phyloP scores from a whole-genome alignment of 2,329 filamentous ascomycete species.

The Botryosphaeria dothidea region DNA sequence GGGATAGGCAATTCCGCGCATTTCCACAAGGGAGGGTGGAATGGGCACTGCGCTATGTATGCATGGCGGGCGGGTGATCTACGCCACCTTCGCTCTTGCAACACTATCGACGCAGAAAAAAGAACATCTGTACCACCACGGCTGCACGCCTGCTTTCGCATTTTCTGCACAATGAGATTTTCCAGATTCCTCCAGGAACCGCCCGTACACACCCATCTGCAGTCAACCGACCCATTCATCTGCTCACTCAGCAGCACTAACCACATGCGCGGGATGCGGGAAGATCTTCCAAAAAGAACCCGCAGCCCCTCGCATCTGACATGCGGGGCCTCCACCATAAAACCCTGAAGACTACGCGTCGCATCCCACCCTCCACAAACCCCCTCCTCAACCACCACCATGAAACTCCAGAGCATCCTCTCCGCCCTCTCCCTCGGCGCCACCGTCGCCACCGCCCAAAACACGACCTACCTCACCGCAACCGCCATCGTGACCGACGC shows the following conservation, averaged over 20 bases:
- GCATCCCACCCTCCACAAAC: neutral
- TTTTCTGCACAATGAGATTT: neutral
- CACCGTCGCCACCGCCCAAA: neutral
- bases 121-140: neutral
- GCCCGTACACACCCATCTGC: neutral
- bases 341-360: too few relatives aligned
- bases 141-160: neutral
- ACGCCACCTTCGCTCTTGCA: neutral
- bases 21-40: neutral
- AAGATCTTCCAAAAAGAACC: too few relatives aligned
- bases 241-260: neutral
- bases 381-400: neutral
- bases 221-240: neutral
- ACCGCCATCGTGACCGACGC: conserved; percentile 35
- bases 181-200: neutral
- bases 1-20: neutral
- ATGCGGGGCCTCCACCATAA: too few relatives aligned
- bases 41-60: neutral
- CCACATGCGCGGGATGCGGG: neutral
- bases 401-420: neutral
- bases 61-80: neutral
- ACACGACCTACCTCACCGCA: conserved; percentile 25
- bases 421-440: neutral
- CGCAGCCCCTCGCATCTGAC: too few relatives aligned
- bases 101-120: neutral